Base-by-base conservation (phyloP, 202 grass and related monocot species). In the Schoenoplectus tabernaemontani region DNA sequence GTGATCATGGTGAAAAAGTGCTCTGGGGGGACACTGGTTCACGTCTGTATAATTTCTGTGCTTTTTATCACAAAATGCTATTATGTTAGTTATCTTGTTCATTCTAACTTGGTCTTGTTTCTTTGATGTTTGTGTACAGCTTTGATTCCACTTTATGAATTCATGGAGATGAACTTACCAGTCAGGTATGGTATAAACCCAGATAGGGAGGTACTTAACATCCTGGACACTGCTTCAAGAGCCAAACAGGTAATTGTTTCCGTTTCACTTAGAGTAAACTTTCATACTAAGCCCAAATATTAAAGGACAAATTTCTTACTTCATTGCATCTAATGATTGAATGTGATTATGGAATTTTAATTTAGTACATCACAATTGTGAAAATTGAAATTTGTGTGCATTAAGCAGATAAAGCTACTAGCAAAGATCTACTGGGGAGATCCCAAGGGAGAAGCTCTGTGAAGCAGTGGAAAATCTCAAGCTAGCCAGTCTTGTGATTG, bases 381-480 rank as follows among this genome's bases (percentile, higher is more conserved):
- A 46, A 82, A 46, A 9, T n/a, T n/a, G 11, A 23, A 7, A 58
- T 43, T 3, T 78, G 53, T 7, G 39, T 58, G 30, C 22, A 20
- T 81, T 77, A 42, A 85, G 51, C 84, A 97, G 93, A 85, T 93
- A 38, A 87, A 88, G 82, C 82, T 97, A 76, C 44, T 91, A 12
- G 85, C 93, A 75, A 97, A 97, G 80, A 79, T 97, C 59, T 97
- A 91, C 41, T 97, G 93, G 93, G 93, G 93, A 3, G 89, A 93
- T 86, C n/a, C 86, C 91, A 65, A 97, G 87, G 85, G 89, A 93
- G 87, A 93, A 93, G 82, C 87, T 97, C 37, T 93, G 87, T 59
- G 89, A 91, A 50, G 90, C 91, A 8, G 89, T 93, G 44, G 89
- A 91, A 26, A 86, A 93, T 87, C 85, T 93, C 71, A 91, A 93